These are phyloP conservation scores for Citrus medica DNA, from an alignment of 345 rosid species.

Conservation along the genomic window DNA sequence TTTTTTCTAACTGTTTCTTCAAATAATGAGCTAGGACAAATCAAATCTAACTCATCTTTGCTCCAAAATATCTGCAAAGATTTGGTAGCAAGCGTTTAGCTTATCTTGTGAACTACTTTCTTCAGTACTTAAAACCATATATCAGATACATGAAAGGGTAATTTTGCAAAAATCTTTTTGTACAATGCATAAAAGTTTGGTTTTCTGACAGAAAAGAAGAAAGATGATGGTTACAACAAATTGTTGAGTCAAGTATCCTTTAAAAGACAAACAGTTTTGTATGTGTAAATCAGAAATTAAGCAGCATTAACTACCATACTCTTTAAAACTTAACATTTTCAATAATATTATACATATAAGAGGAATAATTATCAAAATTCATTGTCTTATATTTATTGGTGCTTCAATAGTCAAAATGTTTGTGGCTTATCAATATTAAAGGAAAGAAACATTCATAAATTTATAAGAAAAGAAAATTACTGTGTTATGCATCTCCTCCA, in stretches of 20 bases:
- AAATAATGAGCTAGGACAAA: conserved; percentile 55
- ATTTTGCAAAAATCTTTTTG: neutral
- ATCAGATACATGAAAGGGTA: neutral
- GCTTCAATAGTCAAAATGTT: neutral
- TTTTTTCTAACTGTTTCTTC: conserved; percentile 63
- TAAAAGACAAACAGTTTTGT: neutral
- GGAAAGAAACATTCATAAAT: conserved; percentile 2
- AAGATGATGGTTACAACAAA: neutral
- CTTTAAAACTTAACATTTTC: neutral
- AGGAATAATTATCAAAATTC: neutral
- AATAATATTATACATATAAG: too few species aligned
- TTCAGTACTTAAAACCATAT: neutral
- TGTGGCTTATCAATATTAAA: neutral
- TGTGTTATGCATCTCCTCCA: conserved; percentile 60
- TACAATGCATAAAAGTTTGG: neutral
- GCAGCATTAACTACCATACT: neutral
- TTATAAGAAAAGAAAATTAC: conserved; percentile 27
- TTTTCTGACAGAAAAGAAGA: neutral
- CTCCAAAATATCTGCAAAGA: conserved; percentile 71
- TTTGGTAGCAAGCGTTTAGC: neutral
- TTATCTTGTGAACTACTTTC: conserved; percentile 2
- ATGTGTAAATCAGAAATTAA: neutral
- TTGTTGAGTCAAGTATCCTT: neutral
- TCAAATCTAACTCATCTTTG: conserved; percentile 63
- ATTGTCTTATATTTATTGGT: neutral